Conservation (phyloP, 257 asterid genomes). For the Petunia axillaris region DNA sequence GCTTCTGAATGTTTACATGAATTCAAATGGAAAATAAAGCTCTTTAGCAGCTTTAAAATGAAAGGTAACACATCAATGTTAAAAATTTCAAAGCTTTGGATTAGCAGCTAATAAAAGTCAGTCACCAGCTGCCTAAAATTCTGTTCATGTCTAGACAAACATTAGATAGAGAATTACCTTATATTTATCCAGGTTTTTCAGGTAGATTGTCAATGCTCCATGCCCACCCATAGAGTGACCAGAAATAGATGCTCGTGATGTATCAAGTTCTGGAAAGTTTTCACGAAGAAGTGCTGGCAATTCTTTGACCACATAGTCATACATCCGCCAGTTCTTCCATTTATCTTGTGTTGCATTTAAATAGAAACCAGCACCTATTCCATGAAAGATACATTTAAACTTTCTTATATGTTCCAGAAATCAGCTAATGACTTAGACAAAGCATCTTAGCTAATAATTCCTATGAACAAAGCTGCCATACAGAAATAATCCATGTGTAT, state of each 20-base stretch:
- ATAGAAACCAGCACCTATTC: conserved; percentile 95
- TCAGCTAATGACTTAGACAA: background rate
- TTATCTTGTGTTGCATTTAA: conserved; percentile 97
- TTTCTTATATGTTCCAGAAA: background rate
- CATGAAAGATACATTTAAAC: background rate
- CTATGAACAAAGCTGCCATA: background rate
- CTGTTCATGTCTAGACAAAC: background rate
- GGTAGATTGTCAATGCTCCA: conserved; percentile 93
- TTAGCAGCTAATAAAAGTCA: background rate
- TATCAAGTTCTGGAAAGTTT: conserved; percentile 82
- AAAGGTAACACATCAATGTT: background rate
- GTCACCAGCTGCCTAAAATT: background rate
- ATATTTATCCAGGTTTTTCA: conserved; percentile 87
- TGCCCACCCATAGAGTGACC: conserved; percentile 99
- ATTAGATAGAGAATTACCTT: conserved; percentile 51
- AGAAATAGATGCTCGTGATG: conserved; percentile 82
- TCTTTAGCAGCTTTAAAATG: background rate
- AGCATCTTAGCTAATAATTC: conserved; percentile 5
- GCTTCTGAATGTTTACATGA: conserved; percentile 2
- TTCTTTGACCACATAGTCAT: conserved; percentile 96
- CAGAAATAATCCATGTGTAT: background rate
- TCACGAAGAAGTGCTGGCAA: conserved; percentile 73
- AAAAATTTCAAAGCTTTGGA: background rate
- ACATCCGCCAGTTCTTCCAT: conserved; percentile 99
- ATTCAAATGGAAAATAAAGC: conserved; percentile 18